phyloP scores from a whole-genome alignment of 2,329 filamentous ascomycete species.

The Fonsecaea pugnacius region DNA sequence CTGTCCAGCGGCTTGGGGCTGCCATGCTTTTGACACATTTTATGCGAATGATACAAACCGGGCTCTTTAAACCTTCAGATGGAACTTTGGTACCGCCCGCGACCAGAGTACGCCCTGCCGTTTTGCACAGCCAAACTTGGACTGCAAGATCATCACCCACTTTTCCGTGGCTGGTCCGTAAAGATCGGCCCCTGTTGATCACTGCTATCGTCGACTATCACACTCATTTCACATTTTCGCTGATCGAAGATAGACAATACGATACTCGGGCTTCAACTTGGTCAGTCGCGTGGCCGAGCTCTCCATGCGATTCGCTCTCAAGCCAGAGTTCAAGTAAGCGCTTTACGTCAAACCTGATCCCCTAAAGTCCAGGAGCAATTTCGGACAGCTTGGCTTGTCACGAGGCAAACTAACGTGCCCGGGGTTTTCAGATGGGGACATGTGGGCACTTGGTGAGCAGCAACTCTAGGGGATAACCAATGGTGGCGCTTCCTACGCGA shows the following conservation, averaged over 20 bases:
- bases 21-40: constrained; percentile 18
- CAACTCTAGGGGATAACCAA: constrained; percentile 23
- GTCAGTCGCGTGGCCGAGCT: constrained; percentile 13
- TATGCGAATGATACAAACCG: not conserved
- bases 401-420: constrained; percentile 18
- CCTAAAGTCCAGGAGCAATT: constrained; percentile 24
- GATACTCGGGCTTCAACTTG: not conserved
- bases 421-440: not conserved
- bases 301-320: constrained; percentile 26
- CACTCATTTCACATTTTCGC: not conserved
- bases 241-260: not conserved
- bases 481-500: constrained; percentile 26
- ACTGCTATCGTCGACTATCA: not conserved
- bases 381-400: constrained; percentile 26
- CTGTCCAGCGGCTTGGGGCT: constrained; percentile 14
- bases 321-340: constrained; percentile 20
- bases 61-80: not conserved
- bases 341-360: constrained; percentile 31
- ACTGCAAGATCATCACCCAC: not conserved
- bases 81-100: not conserved
- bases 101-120: not conserved
- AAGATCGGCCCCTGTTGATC: not conserved
- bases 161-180: not conserved
- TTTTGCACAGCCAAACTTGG: not conserved
- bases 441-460: constrained; percentile 4